Conservation (phyloP, 1,284 basidiomycete genomes). For the Amylostereum areolatum region DNA sequence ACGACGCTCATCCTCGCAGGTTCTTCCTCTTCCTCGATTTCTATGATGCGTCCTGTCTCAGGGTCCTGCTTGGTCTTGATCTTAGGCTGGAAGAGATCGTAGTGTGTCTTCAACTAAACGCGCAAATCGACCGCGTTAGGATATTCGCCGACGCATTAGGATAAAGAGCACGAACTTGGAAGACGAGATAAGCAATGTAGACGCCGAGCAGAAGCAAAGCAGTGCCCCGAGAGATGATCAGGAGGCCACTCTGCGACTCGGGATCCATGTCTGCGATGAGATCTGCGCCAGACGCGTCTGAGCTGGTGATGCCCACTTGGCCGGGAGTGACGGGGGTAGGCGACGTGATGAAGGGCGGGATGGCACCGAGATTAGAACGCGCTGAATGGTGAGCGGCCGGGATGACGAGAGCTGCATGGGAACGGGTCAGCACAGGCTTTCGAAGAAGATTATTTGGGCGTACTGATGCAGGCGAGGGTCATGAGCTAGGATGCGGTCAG, state of each 20-base stretch:
- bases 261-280: constrained; percentile 18
- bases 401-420: constrained; percentile 67
- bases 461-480: constrained; percentile 85
- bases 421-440: not conserved
- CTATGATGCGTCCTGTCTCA: constrained; percentile 4
- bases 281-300: constrained; percentile 10
- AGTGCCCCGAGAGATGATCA: constrained; percentile 81
- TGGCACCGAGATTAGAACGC: constrained; percentile 17
- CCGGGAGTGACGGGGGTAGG: constrained; percentile 3
- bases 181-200: constrained; percentile 77
- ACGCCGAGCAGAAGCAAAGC: constrained; percentile 76
- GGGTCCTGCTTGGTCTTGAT: constrained; percentile 8
- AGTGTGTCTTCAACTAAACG: constrained; percentile 44
- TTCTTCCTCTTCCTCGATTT: constrained; percentile 42
- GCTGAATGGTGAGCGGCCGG: constrained; percentile 83
- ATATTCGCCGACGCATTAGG: not conserved
- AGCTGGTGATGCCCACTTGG: constrained; percentile 4
- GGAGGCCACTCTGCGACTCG: constrained; percentile 46
- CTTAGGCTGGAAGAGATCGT: constrained; percentile 40
- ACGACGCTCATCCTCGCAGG: constrained; percentile 61
- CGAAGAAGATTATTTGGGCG: constrained; percentile 19
- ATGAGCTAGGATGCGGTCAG: constrained; percentile 50
- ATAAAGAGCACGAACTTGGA: constrained; percentile 47
- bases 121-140: not conserved
- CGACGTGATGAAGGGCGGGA: constrained; percentile 8